Conservation (phyloP, 192 early-diverging fungal genomes). For the Coemansia sp. region DNA sequence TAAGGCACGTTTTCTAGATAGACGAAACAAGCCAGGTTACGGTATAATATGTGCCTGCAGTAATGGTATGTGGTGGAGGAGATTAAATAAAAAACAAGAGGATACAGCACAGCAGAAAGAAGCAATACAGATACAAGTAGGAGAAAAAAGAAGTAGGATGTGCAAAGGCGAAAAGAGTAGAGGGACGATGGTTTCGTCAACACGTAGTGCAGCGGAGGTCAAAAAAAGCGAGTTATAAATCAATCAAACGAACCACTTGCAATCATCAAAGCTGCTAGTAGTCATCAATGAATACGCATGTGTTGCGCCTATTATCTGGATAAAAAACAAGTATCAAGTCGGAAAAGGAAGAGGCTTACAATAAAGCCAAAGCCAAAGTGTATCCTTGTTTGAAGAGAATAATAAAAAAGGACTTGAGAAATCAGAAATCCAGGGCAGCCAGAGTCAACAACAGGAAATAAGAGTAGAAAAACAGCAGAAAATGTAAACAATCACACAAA, state of each 20-base stretch:
- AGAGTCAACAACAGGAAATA: slow-evolving; percentile 1
- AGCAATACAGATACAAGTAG: not conserved
- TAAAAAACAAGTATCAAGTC: not conserved
- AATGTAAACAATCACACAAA: slow-evolving; percentile 15
- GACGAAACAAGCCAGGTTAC: not conserved
- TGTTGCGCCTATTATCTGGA: not conserved
- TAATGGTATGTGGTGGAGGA: not conserved
- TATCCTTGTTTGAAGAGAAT: not conserved
- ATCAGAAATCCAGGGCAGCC: not conserved
- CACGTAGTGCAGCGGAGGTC: not conserved
- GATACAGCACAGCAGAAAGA: not conserved
- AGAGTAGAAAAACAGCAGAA: not conserved
- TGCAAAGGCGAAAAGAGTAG: not conserved
- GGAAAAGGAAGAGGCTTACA: not conserved
- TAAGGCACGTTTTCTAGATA: too few species aligned
- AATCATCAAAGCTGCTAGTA: not conserved
- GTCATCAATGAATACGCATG: slow-evolving; percentile 4
- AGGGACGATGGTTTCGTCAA: not conserved
- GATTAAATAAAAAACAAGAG: not conserved
- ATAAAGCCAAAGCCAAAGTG: not conserved
- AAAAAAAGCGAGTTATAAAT: slow-evolving; percentile 5
- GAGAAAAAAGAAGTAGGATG: not conserved
- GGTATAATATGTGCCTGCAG: not conserved
- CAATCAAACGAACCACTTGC: slow-evolving; percentile 1
- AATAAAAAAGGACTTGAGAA: not conserved